Percentiles rank a stretch among this genome's conserved stretches.
These are phyloP conservation scores for Tolypocladium album DNA, from an alignment of 2,329 filamentous ascomycete genomes.

Conservation along the genomic window DNA sequence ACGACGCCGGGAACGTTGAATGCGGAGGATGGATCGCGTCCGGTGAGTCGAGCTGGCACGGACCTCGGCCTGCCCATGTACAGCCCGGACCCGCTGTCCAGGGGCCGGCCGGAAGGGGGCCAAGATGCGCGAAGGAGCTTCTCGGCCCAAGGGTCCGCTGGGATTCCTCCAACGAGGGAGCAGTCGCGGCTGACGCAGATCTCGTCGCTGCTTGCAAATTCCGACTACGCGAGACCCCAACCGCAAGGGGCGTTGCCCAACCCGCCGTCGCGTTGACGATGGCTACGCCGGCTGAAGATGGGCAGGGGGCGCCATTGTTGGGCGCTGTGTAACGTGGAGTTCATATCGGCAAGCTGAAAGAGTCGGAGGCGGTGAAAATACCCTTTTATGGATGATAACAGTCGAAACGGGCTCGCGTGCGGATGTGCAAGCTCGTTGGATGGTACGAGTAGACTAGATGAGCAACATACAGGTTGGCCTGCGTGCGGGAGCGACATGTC, in stretches of 20 bases:
- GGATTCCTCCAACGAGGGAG: conserved; percentile 8
- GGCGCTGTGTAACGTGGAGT: background rate
- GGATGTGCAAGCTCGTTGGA: background rate
- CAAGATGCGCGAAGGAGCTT: background rate
- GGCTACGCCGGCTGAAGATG: background rate
- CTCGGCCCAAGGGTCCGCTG: background rate
- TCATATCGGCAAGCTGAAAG: background rate
- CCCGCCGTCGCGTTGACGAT: conserved; percentile 2
- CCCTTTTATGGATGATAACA: background rate
- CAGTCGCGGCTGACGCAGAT: conserved; percentile 22
- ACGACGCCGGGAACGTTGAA: background rate
- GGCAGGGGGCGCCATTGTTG: too few relatives aligned
- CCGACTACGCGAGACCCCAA: conserved; percentile 3
- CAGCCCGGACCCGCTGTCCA: conserved; percentile 6
- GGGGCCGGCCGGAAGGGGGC: conserved; percentile 1
- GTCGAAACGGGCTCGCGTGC: background rate
- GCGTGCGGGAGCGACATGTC: background rate
- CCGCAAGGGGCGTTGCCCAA: background rate
- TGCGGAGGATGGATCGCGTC: conserved; percentile 1
- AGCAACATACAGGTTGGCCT: background rate
- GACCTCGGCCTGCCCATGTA: conserved; percentile 3
- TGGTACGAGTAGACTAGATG: background rate
- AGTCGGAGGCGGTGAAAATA: background rate
- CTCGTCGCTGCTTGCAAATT: conserved; percentile 13
- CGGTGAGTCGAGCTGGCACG: conserved; percentile 4